Percentiles rank a stretch among this genome's conserved stretches.
phyloP scores from a whole-genome alignment of 2,329 filamentous ascomycete genomes.

The Scorias spongiosa region DNA sequence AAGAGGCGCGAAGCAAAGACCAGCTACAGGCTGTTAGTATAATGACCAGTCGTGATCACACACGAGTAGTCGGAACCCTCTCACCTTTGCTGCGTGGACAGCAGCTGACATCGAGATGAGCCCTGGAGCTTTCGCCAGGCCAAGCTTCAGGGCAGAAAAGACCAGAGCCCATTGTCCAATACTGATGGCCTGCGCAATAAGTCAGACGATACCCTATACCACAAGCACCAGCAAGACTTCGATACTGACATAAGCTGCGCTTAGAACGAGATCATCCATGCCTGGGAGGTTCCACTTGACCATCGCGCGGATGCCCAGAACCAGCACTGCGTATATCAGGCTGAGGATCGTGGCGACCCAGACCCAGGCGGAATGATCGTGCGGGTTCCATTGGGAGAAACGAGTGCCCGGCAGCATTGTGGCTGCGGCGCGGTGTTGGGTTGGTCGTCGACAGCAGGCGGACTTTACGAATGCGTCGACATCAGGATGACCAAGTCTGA shows the following conservation, averaged over 20 bases:
- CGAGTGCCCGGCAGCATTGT: conserved; percentile 1
- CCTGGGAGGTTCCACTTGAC: conserved; percentile 8
- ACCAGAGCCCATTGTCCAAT: conserved; percentile 1
- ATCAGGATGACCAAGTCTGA: too few species aligned
- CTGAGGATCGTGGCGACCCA: conserved; percentile 7
- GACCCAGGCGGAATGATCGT: conserved; percentile 7
- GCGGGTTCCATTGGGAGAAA: conserved; percentile 1
- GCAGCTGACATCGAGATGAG: not conserved
- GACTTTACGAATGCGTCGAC: too few species aligned
- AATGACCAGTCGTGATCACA: too few species aligned
- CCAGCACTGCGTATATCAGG: conserved; percentile 6
- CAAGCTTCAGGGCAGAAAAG: conserved; percentile 1
- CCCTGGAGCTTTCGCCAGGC: conserved; percentile 1
- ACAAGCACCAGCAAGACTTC: not conserved
- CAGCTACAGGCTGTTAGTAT: conserved; percentile 2
- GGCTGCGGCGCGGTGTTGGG: too few species aligned
- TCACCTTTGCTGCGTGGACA: too few species aligned
- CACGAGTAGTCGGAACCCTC: too few species aligned
- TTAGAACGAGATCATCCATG: conserved; percentile 7
- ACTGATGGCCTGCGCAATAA: not conserved
- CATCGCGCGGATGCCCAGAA: conserved; percentile 4
- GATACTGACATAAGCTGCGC: conserved; percentile 2
- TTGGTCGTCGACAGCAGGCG: too few species aligned
- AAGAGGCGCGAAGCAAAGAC: conserved; percentile 9
- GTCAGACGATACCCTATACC: not conserved